Percentiles rank a stretch among this genome's conserved stretches.
These are phyloP conservation scores for Drechslerella dactyloides DNA, from an alignment of 2,329 filamentous ascomycete genomes.

Conservation along the genomic window DNA sequence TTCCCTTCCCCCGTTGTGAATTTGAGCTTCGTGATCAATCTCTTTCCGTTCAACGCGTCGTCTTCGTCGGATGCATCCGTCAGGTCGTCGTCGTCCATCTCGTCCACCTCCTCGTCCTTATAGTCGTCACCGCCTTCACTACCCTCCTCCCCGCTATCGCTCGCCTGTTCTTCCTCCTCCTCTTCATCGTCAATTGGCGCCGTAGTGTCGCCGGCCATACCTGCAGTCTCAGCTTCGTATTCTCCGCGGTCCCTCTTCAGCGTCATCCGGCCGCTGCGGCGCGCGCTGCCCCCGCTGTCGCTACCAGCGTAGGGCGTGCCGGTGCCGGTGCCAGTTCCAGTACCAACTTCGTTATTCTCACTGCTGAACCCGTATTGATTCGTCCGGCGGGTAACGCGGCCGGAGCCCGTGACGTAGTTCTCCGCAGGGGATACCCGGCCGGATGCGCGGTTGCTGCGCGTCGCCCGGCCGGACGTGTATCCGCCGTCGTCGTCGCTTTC, in stretches of 20 bases:
- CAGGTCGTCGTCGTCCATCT: constrained; percentile 65
- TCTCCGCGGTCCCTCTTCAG: constrained; percentile 60
- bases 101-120: constrained; percentile 65
- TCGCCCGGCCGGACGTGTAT: constrained; percentile 67
- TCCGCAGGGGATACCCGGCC: constrained; percentile 69
- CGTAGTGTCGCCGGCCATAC: constrained; percentile 60
- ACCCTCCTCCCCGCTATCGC: constrained; percentile 65
- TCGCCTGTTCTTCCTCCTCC: constrained; percentile 66
- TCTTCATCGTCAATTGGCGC: constrained; percentile 70
- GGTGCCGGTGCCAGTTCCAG: constrained; percentile 24
- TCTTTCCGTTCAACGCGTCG: constrained; percentile 18
- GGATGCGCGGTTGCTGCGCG: constrained; percentile 74
- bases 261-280: constrained; percentile 55
- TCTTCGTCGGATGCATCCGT: constrained; percentile 57
- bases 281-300: constrained; percentile 59
- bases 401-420: constrained; percentile 78
- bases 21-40: constrained; percentile 23
- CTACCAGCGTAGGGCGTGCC: constrained; percentile 62
- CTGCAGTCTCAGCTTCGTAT: constrained; percentile 63
- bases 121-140: constrained; percentile 64
- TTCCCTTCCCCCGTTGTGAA: constrained; percentile 23
- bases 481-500: constrained; percentile 83
- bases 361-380: constrained; percentile 69
- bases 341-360: constrained; percentile 57
- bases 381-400: constrained; percentile 72